A percentile compares a stretch with the other conserved stretches of the same genome.
Conservation (phyloP, 2,329 filamentous ascomycete genomes). For the Ramularia endophylla region DNA sequence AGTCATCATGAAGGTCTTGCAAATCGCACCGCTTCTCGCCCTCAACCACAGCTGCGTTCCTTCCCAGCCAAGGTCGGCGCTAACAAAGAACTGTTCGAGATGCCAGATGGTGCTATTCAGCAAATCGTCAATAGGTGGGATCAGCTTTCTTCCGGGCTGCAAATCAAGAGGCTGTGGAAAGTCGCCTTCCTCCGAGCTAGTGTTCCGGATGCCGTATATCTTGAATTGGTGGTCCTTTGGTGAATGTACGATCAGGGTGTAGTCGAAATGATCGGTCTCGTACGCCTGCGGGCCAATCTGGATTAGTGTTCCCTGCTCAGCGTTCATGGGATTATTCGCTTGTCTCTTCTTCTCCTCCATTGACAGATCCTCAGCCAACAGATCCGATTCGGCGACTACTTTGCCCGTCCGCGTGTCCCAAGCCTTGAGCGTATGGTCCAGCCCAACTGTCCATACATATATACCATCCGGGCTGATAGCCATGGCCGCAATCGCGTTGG, state of each 20-base stretch:
- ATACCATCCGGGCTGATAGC: conserved; percentile 42
- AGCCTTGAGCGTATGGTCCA: conserved; percentile 82
- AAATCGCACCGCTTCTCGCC: conserved; percentile 51
- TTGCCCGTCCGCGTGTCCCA: conserved; percentile 85
- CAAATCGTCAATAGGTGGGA: conserved; percentile 54
- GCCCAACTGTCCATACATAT: conserved; percentile 69
- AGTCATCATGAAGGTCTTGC: conserved; percentile 63
- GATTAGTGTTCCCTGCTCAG: conserved; percentile 70
- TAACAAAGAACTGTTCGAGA: conserved; percentile 42
- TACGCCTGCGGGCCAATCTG: conserved; percentile 56
- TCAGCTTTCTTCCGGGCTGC: conserved; percentile 57
- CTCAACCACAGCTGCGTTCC: conserved; percentile 43
- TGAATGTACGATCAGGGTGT: conserved; percentile 74
- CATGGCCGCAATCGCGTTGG: conserved; percentile 60
- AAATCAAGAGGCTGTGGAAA: conserved; percentile 14
- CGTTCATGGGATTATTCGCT: conserved; percentile 69
- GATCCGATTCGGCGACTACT: conserved; percentile 68
- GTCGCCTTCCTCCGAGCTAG: conserved; percentile 12
- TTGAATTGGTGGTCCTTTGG: conserved; percentile 90
- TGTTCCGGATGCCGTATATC: conserved; percentile 67
- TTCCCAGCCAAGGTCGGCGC: conserved; percentile 35
- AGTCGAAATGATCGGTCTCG: conserved; percentile 27
- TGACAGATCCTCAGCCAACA: conserved; percentile 56
- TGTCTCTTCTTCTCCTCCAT: conserved; percentile 32
- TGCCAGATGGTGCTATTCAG: conserved; percentile 49